phyloP scores from a whole-genome alignment of 1,284 basidiomycete species.

The Porodaedalea pini region DNA sequence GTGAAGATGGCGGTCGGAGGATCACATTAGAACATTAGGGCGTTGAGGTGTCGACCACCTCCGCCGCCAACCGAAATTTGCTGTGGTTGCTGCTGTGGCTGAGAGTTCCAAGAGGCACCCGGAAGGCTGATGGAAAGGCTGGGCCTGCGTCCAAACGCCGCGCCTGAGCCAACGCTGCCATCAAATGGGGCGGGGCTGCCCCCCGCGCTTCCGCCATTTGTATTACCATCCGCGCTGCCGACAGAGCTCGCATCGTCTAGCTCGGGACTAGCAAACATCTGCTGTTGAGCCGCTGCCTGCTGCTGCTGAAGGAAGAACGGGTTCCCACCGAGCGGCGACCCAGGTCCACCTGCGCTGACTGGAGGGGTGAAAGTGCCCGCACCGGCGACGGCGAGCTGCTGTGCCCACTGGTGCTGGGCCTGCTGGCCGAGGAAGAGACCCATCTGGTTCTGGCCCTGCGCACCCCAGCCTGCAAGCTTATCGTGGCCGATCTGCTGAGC shows the following conservation, averaged over 20 bases:
- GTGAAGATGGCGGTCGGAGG: neutral
- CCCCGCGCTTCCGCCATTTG: conserved; percentile 12
- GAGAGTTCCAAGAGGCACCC: neutral
- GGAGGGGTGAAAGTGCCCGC: conserved; percentile 19
- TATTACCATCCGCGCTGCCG: conserved; percentile 24
- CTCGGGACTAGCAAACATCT: conserved; percentile 35
- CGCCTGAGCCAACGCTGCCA: neutral
- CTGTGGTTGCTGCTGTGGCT: neutral
- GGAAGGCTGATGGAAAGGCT: conserved; percentile 17
- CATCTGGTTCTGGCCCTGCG: conserved; percentile 21
- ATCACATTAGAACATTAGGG: conserved; percentile 10
- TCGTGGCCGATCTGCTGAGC: conserved; percentile 23
- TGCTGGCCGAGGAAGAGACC: conserved; percentile 10
- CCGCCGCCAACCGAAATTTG: neutral
- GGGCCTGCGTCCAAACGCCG: conserved; percentile 13
- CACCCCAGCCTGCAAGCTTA: conserved; percentile 32
- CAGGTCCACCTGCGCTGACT: conserved; percentile 8
- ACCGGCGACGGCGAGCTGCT: conserved; percentile 22
- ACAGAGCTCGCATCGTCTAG: conserved; percentile 42
- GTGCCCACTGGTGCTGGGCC: conserved; percentile 10
- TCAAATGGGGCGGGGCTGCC: conserved; percentile 16
- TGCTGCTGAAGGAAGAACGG: conserved; percentile 27
- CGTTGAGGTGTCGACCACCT: conserved; percentile 7
- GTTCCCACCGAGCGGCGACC: conserved; percentile 24
- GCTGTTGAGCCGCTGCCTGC: conserved; percentile 12